Conservation (phyloP, 257 asterid species). For the Coffea eugenioides region DNA sequence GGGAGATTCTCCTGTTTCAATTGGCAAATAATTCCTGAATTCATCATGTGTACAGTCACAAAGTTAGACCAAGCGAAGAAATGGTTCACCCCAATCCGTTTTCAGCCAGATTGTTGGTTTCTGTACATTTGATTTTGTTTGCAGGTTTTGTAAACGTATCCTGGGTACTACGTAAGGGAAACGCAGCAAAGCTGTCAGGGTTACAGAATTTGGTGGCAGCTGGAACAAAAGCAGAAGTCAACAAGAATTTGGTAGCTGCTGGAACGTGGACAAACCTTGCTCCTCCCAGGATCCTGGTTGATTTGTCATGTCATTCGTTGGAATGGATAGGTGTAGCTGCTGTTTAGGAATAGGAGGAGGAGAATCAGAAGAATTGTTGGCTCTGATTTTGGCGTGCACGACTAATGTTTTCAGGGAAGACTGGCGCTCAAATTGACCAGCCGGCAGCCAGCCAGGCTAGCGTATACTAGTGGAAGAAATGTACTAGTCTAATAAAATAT, state of each 20-base stretch:
- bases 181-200: not conserved
- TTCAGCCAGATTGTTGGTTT: not conserved
- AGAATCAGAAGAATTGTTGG: not conserved
- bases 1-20: not conserved
- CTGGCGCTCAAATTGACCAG: not conserved
- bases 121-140: not conserved
- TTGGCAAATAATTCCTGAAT: not conserved
- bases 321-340: not conserved
- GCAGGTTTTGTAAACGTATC: not conserved
- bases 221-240: not conserved
- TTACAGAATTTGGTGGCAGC: not conserved
- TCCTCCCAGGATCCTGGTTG: not conserved
- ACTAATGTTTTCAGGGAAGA: constrained; percentile 4
- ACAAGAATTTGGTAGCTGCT: not conserved
- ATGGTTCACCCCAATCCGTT: not conserved
- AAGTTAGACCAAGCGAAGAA: not conserved
- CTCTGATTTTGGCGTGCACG: constrained; percentile 23
- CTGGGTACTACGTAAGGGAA: not conserved
- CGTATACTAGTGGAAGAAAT: not conserved
- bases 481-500: not conserved
- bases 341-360: not conserved
- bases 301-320: not conserved
- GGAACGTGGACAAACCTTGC: not conserved
- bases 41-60: not conserved
- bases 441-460: not conserved